These are phyloP conservation scores for Eutrema yunnanense DNA, from an alignment of 345 rosid genomes.

Conservation along the genomic window DNA sequence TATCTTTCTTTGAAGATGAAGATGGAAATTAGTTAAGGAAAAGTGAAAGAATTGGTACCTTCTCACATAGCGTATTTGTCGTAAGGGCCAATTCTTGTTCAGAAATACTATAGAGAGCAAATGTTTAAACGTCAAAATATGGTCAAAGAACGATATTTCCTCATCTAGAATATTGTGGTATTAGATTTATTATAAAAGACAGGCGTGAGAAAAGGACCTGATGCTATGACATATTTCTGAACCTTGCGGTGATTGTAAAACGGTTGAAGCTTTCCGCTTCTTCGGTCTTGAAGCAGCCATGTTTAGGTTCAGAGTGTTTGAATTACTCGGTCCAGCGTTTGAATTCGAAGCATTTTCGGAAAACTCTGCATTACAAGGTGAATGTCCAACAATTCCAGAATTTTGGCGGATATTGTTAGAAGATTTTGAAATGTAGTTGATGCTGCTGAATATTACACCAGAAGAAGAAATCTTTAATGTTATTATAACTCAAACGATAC, in stretches of 20 bases:
- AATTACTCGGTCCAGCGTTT: neutral
- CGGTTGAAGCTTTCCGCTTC: slow-evolving; percentile 12
- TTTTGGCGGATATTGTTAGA: neutral
- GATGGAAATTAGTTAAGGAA: neutral
- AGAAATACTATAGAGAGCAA: slow-evolving; percentile 8
- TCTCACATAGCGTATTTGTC: slow-evolving; percentile 6
- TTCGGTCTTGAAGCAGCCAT: neutral
- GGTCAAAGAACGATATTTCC: neutral
- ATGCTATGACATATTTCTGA: neutral
- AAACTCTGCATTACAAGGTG: neutral
- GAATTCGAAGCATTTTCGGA: neutral
- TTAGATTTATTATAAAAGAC: neutral
- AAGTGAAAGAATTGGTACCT: slow-evolving; percentile 2
- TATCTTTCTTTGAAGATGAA: neutral
- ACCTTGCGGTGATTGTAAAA: neutral
- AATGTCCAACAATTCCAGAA: neutral
- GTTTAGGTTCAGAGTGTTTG: neutral
- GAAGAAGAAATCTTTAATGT: neutral
- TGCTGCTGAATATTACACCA: neutral
- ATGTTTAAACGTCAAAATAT: neutral
- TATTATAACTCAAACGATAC: neutral
- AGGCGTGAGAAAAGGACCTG: neutral
- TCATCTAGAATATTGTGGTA: neutral
- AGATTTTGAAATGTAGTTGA: neutral
- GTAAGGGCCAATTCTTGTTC: slow-evolving; percentile 17